These are phyloP conservation scores for Nicotiana sylvestris DNA, from an alignment of 257 asterid genomes.

Conservation along the genomic window DNA sequence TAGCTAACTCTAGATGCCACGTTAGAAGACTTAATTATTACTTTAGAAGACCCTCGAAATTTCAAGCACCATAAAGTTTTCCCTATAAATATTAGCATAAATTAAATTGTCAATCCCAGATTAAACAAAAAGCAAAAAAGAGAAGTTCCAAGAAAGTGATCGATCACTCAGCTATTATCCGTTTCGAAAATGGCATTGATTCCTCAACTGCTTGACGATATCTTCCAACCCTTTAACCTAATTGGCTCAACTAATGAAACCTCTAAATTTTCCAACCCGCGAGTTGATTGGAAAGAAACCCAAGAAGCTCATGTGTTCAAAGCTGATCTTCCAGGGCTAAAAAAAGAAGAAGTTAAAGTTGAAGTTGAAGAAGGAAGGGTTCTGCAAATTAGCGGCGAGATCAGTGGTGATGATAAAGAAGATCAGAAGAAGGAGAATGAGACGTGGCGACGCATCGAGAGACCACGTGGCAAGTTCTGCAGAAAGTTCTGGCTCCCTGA, in stretches of 20 bases:
- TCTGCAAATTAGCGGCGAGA: conserved; percentile 3
- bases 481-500: not conserved
- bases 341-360: not conserved
- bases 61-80: not conserved
- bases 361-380: not conserved
- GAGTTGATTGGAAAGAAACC: not conserved
- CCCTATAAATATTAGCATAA: not conserved
- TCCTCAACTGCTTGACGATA: conserved; percentile 6
- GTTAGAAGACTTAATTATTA: not conserved
- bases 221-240: not conserved
- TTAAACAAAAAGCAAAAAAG: not conserved
- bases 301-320: not conserved
- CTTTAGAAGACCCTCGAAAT: not conserved
- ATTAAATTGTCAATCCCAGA: not conserved
- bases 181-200: conserved; percentile 6
- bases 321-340: not conserved
- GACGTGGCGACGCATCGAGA: not conserved
- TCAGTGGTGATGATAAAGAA: not conserved
- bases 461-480: conserved; percentile 6
- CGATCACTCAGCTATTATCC: not conserved
- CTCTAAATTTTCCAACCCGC: not conserved
- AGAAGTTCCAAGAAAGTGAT: no score
- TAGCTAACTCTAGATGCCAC: conserved; percentile 4
- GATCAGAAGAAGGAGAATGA: conserved; percentile 1
- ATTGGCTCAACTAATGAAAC: not conserved